phyloP scores from a whole-genome alignment of 1,139 yeast genomes.

The Geotrichum aggregatum region DNA sequence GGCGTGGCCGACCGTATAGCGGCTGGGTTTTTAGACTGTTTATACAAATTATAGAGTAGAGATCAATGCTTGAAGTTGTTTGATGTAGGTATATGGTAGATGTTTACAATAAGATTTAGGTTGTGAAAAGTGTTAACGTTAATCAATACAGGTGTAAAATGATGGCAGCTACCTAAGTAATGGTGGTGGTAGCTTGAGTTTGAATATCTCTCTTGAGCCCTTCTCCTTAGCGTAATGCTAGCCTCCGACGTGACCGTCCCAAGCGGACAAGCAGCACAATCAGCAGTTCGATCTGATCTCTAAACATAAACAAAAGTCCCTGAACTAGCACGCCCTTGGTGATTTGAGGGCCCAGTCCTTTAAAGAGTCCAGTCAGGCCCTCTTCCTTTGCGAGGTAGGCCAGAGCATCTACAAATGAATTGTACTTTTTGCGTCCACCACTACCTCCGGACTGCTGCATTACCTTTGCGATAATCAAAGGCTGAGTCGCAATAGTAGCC shows the following conservation, averaged over 20 bases:
- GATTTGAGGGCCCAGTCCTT: constrained; percentile 78
- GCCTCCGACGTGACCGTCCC: constrained; percentile 22
- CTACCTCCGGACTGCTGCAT: constrained; percentile 58
- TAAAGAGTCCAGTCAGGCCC: constrained; percentile 58
- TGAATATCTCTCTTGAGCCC: too few relatives aligned
- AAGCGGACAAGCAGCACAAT: constrained; percentile 36
- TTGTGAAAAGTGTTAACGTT: too few relatives aligned
- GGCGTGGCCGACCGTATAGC: constrained; percentile 82
- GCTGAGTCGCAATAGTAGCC: constrained; percentile 80
- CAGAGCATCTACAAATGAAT: constrained; percentile 53
- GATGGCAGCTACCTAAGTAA: too few relatives aligned
- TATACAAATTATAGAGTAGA: constrained; percentile 53
- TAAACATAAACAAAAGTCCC: constrained; percentile 78
- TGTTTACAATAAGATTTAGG: too few relatives aligned
- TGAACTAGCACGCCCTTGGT: constrained; percentile 81
- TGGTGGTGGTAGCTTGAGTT: too few relatives aligned
- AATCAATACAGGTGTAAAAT: too few relatives aligned
- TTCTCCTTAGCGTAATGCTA: constrained; percentile 20
- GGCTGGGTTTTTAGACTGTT: constrained; percentile 71
- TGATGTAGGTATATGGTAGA: too few relatives aligned
- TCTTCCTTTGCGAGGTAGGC: constrained; percentile 48
- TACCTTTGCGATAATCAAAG: constrained; percentile 78
- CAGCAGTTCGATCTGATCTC: constrained; percentile 52
- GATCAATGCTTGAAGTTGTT: too few relatives aligned
- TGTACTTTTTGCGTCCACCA: constrained; percentile 38